A percentile compares a stretch with the other conserved stretches of the same genome.
These are phyloP conservation scores for Neurospora pannonica DNA, from an alignment of 495 filamentous ascomycete genomes.

Conservation along the genomic window DNA sequence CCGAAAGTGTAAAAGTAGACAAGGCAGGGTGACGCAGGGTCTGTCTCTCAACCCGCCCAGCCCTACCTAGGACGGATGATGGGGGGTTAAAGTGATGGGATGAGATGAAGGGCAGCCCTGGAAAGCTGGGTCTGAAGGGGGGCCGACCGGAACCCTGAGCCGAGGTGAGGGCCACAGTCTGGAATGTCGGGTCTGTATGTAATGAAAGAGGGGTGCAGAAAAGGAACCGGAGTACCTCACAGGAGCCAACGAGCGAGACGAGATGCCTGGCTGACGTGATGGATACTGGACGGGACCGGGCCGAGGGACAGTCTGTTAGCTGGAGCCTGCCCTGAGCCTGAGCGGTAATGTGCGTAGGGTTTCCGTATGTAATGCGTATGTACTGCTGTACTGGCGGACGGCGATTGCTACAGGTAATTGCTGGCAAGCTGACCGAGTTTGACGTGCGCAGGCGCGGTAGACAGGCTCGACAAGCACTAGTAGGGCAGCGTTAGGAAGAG, in stretches of 20 bases:
- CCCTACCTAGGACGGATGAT: not conserved
- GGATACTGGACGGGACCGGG: not conserved
- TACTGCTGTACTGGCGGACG: not conserved
- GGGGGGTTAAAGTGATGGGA: not conserved
- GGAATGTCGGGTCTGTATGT: not conserved
- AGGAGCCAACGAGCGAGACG: not conserved
- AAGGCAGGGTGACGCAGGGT: not conserved
- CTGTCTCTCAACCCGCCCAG: not conserved
- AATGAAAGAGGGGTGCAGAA: not conserved
- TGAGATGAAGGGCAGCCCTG: not conserved
- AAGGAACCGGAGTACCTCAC: not conserved
- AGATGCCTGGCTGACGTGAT: not conserved
- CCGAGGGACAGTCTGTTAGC: not conserved
- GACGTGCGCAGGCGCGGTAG: not conserved
- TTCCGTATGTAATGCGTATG: not conserved
- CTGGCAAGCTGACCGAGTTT: not conserved
- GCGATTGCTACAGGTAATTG: not conserved
- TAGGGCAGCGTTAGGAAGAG: slow-evolving; percentile 2
- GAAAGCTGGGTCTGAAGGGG: not conserved
- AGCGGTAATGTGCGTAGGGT: not conserved
- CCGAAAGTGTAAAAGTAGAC: not conserved
- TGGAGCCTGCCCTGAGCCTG: not conserved
- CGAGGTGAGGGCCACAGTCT: not conserved
- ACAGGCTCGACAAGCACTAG: not conserved
- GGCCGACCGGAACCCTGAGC: not conserved